Evolutionary conservation across 2,329 filamentous ascomycete species (phyloP).

Genomic region (Ascomycota sp.): DNA sequence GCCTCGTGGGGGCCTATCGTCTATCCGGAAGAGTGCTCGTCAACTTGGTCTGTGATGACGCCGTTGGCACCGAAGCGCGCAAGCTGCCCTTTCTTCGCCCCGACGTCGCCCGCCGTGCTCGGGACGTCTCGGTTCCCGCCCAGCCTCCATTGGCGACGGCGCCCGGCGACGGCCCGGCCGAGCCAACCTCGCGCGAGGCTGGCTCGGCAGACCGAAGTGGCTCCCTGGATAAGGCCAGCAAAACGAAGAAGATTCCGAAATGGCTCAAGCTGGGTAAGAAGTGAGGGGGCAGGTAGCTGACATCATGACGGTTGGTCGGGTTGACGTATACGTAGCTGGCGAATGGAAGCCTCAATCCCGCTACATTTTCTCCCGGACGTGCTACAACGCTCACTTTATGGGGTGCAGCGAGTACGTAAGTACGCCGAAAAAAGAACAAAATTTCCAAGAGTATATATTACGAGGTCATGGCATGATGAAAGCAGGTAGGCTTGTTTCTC

Average conservation of each 20-base stretch:
- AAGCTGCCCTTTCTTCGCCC: constrained; percentile 37
- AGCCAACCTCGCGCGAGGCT: too few relatives aligned
- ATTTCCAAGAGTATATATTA: too few relatives aligned
- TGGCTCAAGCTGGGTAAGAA: constrained; percentile 62
- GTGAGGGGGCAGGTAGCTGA: constrained; percentile 11
- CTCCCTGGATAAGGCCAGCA: too few relatives aligned
- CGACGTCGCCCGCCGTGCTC: constrained; percentile 35
- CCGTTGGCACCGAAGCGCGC: constrained; percentile 33
- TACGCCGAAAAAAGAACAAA: too few relatives aligned
- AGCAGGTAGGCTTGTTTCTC: too few relatives aligned
- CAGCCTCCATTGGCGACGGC: constrained; percentile 19
- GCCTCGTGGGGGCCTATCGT: constrained; percentile 52
- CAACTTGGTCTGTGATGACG: constrained; percentile 54
- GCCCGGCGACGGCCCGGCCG: constrained; percentile 5
- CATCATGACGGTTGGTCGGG: constrained; percentile 1
- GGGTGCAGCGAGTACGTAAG: too few relatives aligned
- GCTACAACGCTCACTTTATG: too few relatives aligned
- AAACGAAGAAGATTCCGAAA: constrained; percentile 35
- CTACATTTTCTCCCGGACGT: too few relatives aligned
- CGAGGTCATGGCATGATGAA: too few relatives aligned
- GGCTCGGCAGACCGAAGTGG: too few relatives aligned
- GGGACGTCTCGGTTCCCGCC: constrained; percentile 43
- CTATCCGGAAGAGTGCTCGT: constrained; percentile 53
- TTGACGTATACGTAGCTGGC: too few relatives aligned
- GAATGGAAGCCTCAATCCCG: too few relatives aligned